A percentile compares a stretch with the other conserved stretches of the same genome.
These are phyloP conservation scores for Didymellaceae sp. DNA, from an alignment of 2,329 filamentous ascomycete species.

Conservation along the genomic window DNA sequence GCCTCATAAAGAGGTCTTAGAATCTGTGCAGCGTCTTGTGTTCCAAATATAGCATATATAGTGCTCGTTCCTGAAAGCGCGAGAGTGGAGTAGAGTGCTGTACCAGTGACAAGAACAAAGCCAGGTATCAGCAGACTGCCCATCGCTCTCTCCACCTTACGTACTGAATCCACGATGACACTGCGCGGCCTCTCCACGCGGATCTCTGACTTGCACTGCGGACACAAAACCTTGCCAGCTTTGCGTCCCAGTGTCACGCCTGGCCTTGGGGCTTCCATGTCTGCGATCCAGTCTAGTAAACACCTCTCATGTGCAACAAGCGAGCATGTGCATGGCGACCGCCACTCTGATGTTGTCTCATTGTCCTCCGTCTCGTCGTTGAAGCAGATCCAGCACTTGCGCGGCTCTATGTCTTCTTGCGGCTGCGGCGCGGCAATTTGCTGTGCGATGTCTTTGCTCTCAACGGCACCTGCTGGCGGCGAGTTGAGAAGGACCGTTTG, in stretches of 20 bases:
- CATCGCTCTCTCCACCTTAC: conserved; percentile 63
- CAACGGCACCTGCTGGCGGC: conserved; percentile 26
- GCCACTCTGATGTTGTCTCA: conserved; percentile 72
- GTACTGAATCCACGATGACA: conserved; percentile 70
- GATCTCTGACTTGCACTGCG: conserved; percentile 87
- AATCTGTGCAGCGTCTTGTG: conserved; percentile 64
- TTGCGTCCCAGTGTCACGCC: conserved; percentile 54
- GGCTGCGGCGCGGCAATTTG: conserved; percentile 23
- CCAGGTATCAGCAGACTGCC: conserved; percentile 69
- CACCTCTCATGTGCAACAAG: conserved; percentile 90
- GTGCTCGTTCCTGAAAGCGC: conserved; percentile 67
- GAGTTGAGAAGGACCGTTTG: conserved; percentile 55
- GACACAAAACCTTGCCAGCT: conserved; percentile 74
- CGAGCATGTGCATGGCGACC: conserved; percentile 87
- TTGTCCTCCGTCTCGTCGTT: conserved; percentile 69
- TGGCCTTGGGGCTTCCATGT: conserved; percentile 72
- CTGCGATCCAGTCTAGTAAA: conserved; percentile 90
- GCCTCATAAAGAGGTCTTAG: conserved; percentile 51
- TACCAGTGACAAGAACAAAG: conserved; percentile 62
- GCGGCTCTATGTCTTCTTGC: conserved; percentile 47
- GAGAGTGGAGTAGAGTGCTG: conserved; percentile 52
- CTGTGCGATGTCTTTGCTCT: conserved; percentile 23
- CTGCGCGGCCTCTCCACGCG: conserved; percentile 76
- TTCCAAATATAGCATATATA: conserved; percentile 70
- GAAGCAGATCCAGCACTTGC: conserved; percentile 74